phyloP scores from a whole-genome alignment of 2,329 filamentous ascomycete genomes.

The Paramyrothecium roridum region DNA sequence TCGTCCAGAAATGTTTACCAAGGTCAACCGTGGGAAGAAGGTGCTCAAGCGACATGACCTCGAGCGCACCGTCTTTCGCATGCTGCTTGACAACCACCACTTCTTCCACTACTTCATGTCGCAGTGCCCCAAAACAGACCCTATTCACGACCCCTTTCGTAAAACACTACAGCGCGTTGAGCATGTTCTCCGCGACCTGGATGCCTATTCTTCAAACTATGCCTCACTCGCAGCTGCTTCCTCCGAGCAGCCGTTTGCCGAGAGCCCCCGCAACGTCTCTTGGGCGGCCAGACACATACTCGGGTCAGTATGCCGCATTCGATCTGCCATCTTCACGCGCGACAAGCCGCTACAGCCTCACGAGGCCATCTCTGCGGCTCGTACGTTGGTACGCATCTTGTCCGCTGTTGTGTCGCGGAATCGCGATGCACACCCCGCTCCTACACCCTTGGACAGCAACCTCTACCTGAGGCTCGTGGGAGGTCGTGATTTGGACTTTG shows the following conservation, averaged over 20 bases:
- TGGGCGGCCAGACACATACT: constrained; percentile 50
- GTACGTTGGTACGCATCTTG: constrained; percentile 46
- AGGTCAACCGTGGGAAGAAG: constrained; percentile 22
- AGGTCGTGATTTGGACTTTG: constrained; percentile 38
- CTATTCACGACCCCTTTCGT: constrained; percentile 43
- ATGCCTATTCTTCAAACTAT: constrained; percentile 22
- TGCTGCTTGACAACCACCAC: constrained; percentile 51
- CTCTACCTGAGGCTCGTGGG: constrained; percentile 48
- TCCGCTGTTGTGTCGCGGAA: constrained; percentile 38
- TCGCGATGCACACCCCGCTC: constrained; percentile 27
- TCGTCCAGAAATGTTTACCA: constrained; percentile 42
- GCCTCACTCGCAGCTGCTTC: background rate
- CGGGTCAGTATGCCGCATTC: constrained; percentile 39
- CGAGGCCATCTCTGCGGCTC: constrained; percentile 43
- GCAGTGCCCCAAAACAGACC: constrained; percentile 39
- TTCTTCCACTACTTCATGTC: constrained; percentile 52
- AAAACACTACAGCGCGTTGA: constrained; percentile 45
- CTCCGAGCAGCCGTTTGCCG: constrained; percentile 5
- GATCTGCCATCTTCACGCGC: constrained; percentile 34
- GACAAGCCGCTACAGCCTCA: constrained; percentile 29
- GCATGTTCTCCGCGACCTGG: constrained; percentile 42
- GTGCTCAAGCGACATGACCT: constrained; percentile 42
- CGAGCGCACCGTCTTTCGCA: constrained; percentile 48
- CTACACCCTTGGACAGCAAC: constrained; percentile 32
- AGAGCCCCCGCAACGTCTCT: constrained; percentile 34